Evolutionary conservation across 768 basidiomycete genomes (phyloP).

Genomic region (Lactarius sanguifluus): DNA sequence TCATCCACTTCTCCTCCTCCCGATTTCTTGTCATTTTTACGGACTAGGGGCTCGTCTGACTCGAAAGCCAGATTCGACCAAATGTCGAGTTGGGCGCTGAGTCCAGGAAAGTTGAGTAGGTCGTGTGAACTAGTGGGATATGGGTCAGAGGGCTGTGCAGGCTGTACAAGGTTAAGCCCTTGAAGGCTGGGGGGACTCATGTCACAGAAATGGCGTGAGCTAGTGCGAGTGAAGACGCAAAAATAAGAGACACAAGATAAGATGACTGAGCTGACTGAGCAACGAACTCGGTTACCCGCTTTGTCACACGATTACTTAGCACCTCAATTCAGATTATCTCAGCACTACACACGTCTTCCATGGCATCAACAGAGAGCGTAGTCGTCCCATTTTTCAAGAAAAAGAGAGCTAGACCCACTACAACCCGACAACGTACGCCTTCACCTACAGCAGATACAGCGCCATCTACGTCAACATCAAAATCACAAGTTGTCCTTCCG

Average conservation of each 20-base stretch:
- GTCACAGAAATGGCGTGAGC: neutral
- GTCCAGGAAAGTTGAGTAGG: slow-evolving; percentile 69
- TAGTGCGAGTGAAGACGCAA: neutral
- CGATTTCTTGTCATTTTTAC: slow-evolving; percentile 38
- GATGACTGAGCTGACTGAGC: neutral
- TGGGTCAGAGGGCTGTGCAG: slow-evolving; percentile 43
- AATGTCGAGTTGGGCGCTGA: slow-evolving; percentile 73
- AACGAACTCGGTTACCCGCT: neutral
- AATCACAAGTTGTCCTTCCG: slow-evolving; percentile 77
- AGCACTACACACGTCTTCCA: slow-evolving; percentile 20
- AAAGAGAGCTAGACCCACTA: slow-evolving; percentile 75
- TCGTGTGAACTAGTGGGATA: slow-evolving; percentile 47
- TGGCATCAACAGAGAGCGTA: slow-evolving; percentile 38
- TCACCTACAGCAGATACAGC: slow-evolving; percentile 65
- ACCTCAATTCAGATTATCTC: neutral
- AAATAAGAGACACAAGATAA: too few species aligned
- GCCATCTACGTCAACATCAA: slow-evolving; percentile 40
- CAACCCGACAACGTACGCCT: slow-evolving; percentile 69
- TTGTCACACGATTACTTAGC: neutral
- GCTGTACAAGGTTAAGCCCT: slow-evolving; percentile 78
- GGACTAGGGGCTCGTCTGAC: slow-evolving; percentile 62
- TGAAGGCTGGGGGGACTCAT: slow-evolving; percentile 69
- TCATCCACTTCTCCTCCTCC: slow-evolving; percentile 19
- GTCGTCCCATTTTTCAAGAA: slow-evolving; percentile 90
- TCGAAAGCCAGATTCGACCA: slow-evolving; percentile 85